Evolutionary conservation across 345 rosid species (phyloP).

Genomic region (Nephelium lappaceum): DNA sequence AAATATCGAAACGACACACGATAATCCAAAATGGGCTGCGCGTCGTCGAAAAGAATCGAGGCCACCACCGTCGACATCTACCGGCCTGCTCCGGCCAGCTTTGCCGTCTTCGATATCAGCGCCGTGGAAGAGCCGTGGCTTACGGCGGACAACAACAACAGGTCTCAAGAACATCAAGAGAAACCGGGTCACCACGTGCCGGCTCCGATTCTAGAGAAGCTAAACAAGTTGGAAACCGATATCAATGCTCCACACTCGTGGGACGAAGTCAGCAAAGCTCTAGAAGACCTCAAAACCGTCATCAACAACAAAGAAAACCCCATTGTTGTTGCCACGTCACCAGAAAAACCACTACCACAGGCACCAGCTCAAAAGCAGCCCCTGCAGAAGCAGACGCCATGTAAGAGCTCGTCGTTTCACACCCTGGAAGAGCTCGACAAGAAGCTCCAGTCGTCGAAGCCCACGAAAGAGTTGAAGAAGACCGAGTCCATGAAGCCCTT

Average conservation of each 20-base stretch:
- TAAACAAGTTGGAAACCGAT: conserved; percentile 49
- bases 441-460: conserved; percentile 39
- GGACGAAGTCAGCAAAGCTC: conserved; percentile 89
- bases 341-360: not conserved
- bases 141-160: conserved; percentile 16
- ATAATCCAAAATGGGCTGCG: conserved; percentile 62
- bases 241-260: conserved; percentile 69
- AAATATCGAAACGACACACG: not conserved
- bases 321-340: conserved; percentile 9
- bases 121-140: conserved; percentile 90
- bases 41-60: conserved; percentile 64
- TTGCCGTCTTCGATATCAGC: conserved; percentile 78
- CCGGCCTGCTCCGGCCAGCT: conserved; percentile 76
- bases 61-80: conserved; percentile 64
- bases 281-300: conserved; percentile 65
- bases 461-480: conserved; percentile 40
- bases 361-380: conserved; percentile 14
- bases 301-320: not conserved
- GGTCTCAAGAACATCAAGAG: conserved; percentile 36
- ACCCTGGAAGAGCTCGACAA: conserved; percentile 81
- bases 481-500: conserved; percentile 29
- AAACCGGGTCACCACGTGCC: conserved; percentile 43
- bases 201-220: conserved; percentile 53
- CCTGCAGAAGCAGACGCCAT: conserved; percentile 22
- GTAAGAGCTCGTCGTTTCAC: conserved; percentile 71